Evolutionary conservation across 139 green algal genomes (phyloP).

Genomic region (Coccomyxa sp.): DNA sequence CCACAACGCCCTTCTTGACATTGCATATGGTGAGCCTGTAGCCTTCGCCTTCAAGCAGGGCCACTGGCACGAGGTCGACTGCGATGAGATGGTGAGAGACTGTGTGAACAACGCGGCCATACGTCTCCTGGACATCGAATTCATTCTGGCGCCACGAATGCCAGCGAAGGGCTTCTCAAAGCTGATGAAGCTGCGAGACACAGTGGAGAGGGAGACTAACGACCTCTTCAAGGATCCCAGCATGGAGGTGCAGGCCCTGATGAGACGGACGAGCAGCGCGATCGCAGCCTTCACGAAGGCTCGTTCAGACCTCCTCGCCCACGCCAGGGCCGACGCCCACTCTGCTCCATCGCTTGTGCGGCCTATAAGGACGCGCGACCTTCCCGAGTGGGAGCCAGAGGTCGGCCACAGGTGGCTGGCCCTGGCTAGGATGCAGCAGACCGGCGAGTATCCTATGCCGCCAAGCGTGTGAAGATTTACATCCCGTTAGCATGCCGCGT

Average conservation of each 20-base stretch:
- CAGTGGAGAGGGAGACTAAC: slow-evolving; percentile 1
- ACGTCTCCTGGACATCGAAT: slow-evolving; percentile 2
- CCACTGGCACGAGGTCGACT: slow-evolving; percentile 1
- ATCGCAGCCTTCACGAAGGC: background rate
- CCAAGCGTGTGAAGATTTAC: background rate
- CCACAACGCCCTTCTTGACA: background rate
- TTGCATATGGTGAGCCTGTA: background rate
- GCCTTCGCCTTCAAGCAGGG: background rate
- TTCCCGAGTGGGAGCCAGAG: slow-evolving; percentile 1
- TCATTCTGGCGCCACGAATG: background rate
- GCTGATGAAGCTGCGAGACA: slow-evolving; percentile 1
- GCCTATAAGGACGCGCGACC: background rate
- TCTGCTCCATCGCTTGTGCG: background rate
- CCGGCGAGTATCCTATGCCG: background rate
- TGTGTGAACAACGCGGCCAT: background rate
- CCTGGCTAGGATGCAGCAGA: background rate
- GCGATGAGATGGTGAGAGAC: background rate
- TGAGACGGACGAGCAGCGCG: background rate
- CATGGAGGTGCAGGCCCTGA: background rate
- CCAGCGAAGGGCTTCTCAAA: background rate
- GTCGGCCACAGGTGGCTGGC: background rate
- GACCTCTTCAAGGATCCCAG: background rate
- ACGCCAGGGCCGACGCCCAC: background rate
- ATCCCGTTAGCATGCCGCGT: background rate
- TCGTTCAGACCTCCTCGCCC: background rate